Evolutionary conservation across 2,329 filamentous ascomycete species (phyloP).

Genomic region (Chaetomium sp.): DNA sequence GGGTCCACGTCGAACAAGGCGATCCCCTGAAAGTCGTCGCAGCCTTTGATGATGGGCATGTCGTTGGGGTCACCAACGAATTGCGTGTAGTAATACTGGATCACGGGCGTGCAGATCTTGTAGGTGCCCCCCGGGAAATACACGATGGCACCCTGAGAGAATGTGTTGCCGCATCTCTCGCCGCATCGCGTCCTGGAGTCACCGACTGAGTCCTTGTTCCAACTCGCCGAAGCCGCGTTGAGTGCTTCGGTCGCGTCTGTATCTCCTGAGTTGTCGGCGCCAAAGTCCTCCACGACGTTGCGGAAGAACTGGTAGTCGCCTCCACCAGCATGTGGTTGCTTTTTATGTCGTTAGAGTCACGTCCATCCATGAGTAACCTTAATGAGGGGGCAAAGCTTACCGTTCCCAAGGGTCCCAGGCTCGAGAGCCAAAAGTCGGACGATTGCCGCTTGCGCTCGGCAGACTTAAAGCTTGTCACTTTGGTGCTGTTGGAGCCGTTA

Average conservation of each 20-base stretch:
- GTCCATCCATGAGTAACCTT: too few relatives aligned
- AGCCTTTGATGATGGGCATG: slow-evolving; percentile 57
- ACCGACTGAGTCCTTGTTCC: slow-evolving; percentile 31
- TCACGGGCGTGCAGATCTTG: slow-evolving; percentile 61
- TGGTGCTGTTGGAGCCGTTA: background rate
- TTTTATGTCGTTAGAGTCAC: background rate
- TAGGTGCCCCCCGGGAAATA: slow-evolving; percentile 75
- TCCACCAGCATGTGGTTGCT: background rate
- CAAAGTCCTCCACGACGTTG: background rate
- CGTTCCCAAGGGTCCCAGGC: background rate
- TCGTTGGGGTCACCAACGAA: slow-evolving; percentile 66
- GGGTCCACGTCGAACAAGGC: slow-evolving; percentile 52
- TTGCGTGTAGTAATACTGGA: slow-evolving; percentile 72
- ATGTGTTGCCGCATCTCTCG: slow-evolving; percentile 49
- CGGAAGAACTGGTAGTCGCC: background rate
- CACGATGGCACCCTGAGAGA: slow-evolving; percentile 63
- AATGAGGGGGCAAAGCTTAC: background rate
- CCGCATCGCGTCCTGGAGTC: slow-evolving; percentile 58
- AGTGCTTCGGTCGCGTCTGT: slow-evolving; percentile 36
- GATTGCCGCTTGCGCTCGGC: background rate
- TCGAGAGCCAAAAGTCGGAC: background rate
- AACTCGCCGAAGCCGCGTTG: slow-evolving; percentile 35
- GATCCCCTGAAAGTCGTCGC: slow-evolving; percentile 50
- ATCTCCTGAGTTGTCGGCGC: background rate
- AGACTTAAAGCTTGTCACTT: background rate